Percentiles rank a stretch among this genome's conserved stretches.
Evolutionary conservation across 495 filamentous ascomycete genomes (phyloP).

Genomic region (Neurospora sp.): DNA sequence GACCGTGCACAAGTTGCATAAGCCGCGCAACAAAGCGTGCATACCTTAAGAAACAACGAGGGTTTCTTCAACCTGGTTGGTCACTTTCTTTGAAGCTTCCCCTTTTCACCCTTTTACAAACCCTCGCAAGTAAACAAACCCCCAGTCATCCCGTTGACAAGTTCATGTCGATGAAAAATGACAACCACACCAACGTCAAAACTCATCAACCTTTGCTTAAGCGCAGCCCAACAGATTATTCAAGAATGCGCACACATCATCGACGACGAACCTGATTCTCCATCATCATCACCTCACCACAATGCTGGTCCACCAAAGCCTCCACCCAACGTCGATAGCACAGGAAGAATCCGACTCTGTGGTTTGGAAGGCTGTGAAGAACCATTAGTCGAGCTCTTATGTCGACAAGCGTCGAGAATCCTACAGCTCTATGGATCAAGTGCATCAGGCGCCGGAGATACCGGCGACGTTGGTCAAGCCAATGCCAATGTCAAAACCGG

Average conservation of each 20-base stretch:
- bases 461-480: neutral
- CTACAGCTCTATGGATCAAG: constrained; percentile 4
- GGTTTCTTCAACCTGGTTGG: neutral
- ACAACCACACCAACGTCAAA: neutral
- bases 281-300: neutral
- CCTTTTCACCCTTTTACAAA: neutral
- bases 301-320: neutral
- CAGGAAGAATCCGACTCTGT: neutral
- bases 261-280: neutral
- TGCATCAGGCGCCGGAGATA: too few relatives aligned
- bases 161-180: neutral
- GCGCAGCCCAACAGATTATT: constrained; percentile 14
- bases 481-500: neutral
- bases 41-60: neutral
- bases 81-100: neutral
- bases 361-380: constrained; percentile 23
- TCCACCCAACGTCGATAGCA: neutral
- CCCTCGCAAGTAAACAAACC: neutral
- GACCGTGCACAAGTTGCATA: neutral
- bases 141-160: neutral
- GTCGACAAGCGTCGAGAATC: constrained; percentile 24
- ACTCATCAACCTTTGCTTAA: constrained; percentile 2
- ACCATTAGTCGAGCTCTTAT: constrained; percentile 27
- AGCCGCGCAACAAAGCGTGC: neutral
- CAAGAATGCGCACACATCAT: constrained; percentile 18